Percentiles rank a stretch among this genome's conserved stretches.
Conservation (phyloP, 495 filamentous ascomycete genomes). For the Glutinoglossum americanum region DNA sequence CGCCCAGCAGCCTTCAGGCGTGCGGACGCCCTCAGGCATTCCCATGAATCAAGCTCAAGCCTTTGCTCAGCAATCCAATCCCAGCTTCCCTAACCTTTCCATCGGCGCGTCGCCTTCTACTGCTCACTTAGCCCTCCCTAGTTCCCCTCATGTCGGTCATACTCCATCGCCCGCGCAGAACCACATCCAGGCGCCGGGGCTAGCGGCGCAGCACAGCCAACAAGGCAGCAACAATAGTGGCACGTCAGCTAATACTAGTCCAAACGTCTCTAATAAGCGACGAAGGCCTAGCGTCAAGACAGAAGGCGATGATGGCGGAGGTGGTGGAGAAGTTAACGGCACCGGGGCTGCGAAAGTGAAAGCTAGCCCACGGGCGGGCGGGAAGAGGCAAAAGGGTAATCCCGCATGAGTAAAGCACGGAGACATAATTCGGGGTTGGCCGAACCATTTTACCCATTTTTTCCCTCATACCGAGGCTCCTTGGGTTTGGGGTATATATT, state of each 20-base stretch:
- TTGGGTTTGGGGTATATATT: not conserved
- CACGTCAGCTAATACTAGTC: conserved; percentile 67
- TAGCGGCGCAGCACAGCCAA: conserved; percentile 53
- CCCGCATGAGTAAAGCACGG: conserved; percentile 2
- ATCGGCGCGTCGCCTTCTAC: conserved; percentile 4
- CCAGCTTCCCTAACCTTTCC: conserved; percentile 1
- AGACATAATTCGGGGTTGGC: not conserved
- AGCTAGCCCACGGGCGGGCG: conserved; percentile 29
- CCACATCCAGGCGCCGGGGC: conserved; percentile 36
- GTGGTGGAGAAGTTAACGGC: conserved; percentile 27
- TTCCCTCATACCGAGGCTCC: not conserved
- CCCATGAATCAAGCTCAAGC: conserved; percentile 3
- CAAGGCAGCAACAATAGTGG: conserved; percentile 47
- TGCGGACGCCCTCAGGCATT: conserved; percentile 2
- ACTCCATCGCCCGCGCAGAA: conserved; percentile 16
- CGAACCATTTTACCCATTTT: not conserved
- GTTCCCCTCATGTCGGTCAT: conserved; percentile 8
- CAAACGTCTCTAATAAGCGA: conserved; percentile 57
- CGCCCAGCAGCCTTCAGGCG: conserved; percentile 4
- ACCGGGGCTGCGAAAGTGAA: conserved; percentile 28
- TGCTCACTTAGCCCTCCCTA: conserved; percentile 3
- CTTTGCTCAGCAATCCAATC: conserved; percentile 6
- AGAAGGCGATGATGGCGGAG: conserved; percentile 36
- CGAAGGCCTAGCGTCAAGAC: conserved; percentile 58
- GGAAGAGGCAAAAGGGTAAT: conserved; percentile 33